phyloP scores from a whole-genome alignment of 2,329 filamentous ascomycete genomes.

The Fusarium subglutinans region DNA sequence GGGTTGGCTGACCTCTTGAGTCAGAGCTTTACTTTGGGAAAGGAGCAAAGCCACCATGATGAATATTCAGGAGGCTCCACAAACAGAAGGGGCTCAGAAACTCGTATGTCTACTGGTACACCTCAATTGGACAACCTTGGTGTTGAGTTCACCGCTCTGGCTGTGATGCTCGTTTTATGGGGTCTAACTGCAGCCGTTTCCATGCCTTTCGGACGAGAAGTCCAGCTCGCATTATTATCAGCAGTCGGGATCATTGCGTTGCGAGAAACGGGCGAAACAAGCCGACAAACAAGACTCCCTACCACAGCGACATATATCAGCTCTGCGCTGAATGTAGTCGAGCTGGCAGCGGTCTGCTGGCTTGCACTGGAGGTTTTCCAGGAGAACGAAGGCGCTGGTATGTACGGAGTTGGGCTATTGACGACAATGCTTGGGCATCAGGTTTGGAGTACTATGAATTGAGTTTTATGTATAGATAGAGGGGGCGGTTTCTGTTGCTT shows the following conservation, averaged over 20 bases:
- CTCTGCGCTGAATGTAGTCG: constrained; percentile 44
- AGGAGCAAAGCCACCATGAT: constrained; percentile 35
- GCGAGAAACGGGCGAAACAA: constrained; percentile 43
- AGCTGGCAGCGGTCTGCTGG: constrained; percentile 49
- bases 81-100: not conserved
- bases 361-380: constrained; percentile 46
- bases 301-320: constrained; percentile 34
- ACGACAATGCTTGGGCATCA: constrained; percentile 47
- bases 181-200: constrained; percentile 28
- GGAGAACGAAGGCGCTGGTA: constrained; percentile 31
- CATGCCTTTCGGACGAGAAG: constrained; percentile 41
- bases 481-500: not conserved
- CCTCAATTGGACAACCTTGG: constrained; percentile 10
- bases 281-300: constrained; percentile 22
- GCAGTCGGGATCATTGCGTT: constrained; percentile 45
- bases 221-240: constrained; percentile 42
- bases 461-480: constrained; percentile 10
- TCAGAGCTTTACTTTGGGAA: constrained; percentile 54
- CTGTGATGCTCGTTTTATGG: constrained; percentile 41
- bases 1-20: constrained; percentile 56
- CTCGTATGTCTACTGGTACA: not conserved
- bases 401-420: constrained; percentile 44
- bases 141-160: constrained; percentile 37
- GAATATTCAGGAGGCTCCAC: not conserved
- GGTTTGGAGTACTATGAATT: constrained; percentile 37